Base-by-base conservation (phyloP, 768 basidiomycete species). In the Trametopsis cervina region DNA sequence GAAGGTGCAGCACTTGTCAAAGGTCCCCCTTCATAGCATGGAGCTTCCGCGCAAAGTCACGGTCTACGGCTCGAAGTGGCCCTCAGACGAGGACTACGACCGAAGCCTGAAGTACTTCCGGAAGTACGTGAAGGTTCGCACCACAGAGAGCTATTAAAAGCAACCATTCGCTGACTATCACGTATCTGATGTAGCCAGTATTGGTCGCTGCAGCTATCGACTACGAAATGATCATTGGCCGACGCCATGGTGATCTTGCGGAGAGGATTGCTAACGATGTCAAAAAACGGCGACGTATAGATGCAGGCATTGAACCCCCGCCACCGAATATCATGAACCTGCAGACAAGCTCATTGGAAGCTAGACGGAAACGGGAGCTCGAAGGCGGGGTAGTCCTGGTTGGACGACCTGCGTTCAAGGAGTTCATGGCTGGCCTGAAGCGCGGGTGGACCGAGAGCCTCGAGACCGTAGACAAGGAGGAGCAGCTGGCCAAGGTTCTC, bases 161-260 rank as follows among this genome's bases (percentile, higher is more conserved):
- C n/a, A n/a, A n/a, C n/a, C n/a, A n/a, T n/a, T n/a, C n/a, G n/a
- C n/a, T n/a, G n/a, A n/a, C n/a, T n/a, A n/a, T n/a, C n/a, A n/a
- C n/a, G n/a, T n/a, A n/a, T n/a, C n/a, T n/a, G n/a, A 37, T 39
- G 12, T 60, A 99, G 96, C 96, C 96, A 7, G 78, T 95, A 47
- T 74, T 99, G 4, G 88, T 94, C 27, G 93, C 95, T 4, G 92
- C 93, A 2, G 96, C 92, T 0, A 71, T 97, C 27, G 96, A 99
- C 73, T 99, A 89, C 64, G 82, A 86, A 29, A 77, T 93, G 65
- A 68, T 91, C 40, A 72, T 77, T 12, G 88, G 90, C 20, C 87
- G 87, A 59, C 75, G 84, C 50, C 83, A 89, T 54, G 94, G 96
- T 4, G 92, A 94, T 54, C 74, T 97, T 38, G 78, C 85, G n/a